phyloP scores from a whole-genome alignment of 2,329 filamentous ascomycete species.

The Pseudocercospora fijiensis region DNA sequence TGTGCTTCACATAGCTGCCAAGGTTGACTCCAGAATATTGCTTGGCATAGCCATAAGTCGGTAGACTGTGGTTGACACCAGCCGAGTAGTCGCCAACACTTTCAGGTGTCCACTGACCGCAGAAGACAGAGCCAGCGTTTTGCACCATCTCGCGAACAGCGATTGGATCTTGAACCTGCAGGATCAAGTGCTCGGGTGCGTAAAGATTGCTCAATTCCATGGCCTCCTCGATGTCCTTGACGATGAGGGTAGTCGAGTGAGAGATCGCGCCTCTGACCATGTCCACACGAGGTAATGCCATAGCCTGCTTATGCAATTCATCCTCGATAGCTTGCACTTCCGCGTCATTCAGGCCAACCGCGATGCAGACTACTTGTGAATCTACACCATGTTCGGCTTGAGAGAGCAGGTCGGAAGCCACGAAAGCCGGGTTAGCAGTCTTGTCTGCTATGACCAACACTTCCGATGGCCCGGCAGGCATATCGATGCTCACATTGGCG shows the following conservation, averaged over 20 bases:
- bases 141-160: slow-evolving; percentile 73
- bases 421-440: slow-evolving; percentile 85
- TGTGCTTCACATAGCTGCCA: slow-evolving; percentile 94
- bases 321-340: slow-evolving; percentile 83
- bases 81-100: slow-evolving; percentile 97
- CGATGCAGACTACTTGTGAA: slow-evolving; percentile 89
- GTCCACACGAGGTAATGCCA: slow-evolving; percentile 82
- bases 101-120: slow-evolving; percentile 95
- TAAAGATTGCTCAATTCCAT: slow-evolving; percentile 86
- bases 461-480: slow-evolving; percentile 95
- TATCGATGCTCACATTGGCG: slow-evolving; percentile 92
- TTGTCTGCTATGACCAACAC: slow-evolving; percentile 94
- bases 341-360: slow-evolving; percentile 71
- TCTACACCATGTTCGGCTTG: slow-evolving; percentile 97
- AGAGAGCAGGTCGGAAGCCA: slow-evolving; percentile 89
- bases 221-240: slow-evolving; percentile 73
- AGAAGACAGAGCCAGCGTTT: slow-evolving; percentile 94
- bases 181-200: slow-evolving; percentile 92
- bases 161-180: slow-evolving; percentile 79
- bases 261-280: slow-evolving; percentile 87
- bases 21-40: slow-evolving; percentile 98
- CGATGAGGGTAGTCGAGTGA: slow-evolving; percentile 83
- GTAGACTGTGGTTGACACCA: slow-evolving; percentile 94
- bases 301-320: slow-evolving; percentile 83
- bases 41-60: slow-evolving; percentile 96